Conservation (phyloP, 2,329 filamentous ascomycete species). For the Lachnellula suecica region DNA sequence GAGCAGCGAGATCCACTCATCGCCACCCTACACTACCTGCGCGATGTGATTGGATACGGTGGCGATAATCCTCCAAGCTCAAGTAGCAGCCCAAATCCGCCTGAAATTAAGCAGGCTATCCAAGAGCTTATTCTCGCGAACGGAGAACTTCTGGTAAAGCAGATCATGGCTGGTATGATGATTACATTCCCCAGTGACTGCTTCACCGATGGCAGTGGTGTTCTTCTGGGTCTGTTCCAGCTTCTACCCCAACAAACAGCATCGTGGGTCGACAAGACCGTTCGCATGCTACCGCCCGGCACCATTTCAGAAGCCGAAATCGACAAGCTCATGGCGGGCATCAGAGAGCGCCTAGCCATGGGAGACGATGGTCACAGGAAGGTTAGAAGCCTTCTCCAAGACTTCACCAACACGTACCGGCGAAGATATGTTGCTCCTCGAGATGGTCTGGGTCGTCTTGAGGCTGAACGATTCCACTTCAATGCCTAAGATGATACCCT, state of each 20-base stretch:
- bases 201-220: slow-evolving; percentile 90
- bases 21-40: slow-evolving; percentile 87
- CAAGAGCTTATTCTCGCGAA: slow-evolving; percentile 68
- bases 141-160: slow-evolving; percentile 79
- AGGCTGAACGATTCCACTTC: slow-evolving; percentile 87
- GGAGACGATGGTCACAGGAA: slow-evolving; percentile 64
- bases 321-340: slow-evolving; percentile 75
- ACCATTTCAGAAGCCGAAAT: slow-evolving; percentile 79
- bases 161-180: slow-evolving; percentile 97
- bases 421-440: slow-evolving; percentile 92
- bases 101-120: slow-evolving; percentile 71
- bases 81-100: slow-evolving; percentile 57
- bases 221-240: slow-evolving; percentile 87
- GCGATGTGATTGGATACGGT: slow-evolving; percentile 88
- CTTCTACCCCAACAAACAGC: slow-evolving; percentile 78
- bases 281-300: slow-evolving; percentile 79
- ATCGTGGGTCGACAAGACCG: slow-evolving; percentile 78
- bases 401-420: slow-evolving; percentile 94
- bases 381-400: slow-evolving; percentile 83
- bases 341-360: slow-evolving; percentile 74
- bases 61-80: slow-evolving; percentile 70
- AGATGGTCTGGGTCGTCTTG: slow-evolving; percentile 83
- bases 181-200: slow-evolving; percentile 96
- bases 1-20: slow-evolving; percentile 91
- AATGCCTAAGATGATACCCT: slow-evolving; percentile 24